Conservation (phyloP, 164 flowering plant genomes). For the Magnolia officinalis region DNA sequence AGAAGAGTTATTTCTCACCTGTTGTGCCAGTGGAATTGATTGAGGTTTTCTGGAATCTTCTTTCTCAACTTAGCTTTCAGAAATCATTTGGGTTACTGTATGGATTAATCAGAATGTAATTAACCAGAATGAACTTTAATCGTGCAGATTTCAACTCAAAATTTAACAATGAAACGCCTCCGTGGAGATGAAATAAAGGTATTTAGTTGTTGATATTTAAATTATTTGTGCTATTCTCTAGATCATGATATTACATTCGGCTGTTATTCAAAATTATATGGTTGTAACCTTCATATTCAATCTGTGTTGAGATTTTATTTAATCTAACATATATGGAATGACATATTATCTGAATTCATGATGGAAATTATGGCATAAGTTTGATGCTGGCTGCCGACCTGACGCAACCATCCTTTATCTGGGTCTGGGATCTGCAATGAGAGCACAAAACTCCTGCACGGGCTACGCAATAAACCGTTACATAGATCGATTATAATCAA, state of each 20-base stretch:
- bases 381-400: too few relatives aligned
- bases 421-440: too few relatives aligned
- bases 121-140: background rate
- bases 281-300: background rate
- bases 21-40: background rate
- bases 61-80: background rate
- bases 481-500: too few relatives aligned
- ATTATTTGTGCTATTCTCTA: background rate
- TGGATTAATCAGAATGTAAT: background rate
- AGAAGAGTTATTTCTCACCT: background rate
- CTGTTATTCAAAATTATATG: background rate
- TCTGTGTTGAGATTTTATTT: background rate
- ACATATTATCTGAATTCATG: too few relatives aligned
- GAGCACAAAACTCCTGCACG: too few relatives aligned
- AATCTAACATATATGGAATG: background rate
- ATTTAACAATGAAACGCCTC: conserved; percentile 83
- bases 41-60: background rate
- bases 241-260: background rate
- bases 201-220: conserved; percentile 2
- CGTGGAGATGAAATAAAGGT: conserved; percentile 93
- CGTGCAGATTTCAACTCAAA: conserved; percentile 73
- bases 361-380: too few relatives aligned
- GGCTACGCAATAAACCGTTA: too few relatives aligned
- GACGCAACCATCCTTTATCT: too few relatives aligned
- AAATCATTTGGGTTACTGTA: background rate